A percentile compares a stretch with the other conserved stretches of the same genome.
Evolutionary conservation across 148 eudicot species (phyloP).

Genomic region (Salicornia ramosissima): DNA sequence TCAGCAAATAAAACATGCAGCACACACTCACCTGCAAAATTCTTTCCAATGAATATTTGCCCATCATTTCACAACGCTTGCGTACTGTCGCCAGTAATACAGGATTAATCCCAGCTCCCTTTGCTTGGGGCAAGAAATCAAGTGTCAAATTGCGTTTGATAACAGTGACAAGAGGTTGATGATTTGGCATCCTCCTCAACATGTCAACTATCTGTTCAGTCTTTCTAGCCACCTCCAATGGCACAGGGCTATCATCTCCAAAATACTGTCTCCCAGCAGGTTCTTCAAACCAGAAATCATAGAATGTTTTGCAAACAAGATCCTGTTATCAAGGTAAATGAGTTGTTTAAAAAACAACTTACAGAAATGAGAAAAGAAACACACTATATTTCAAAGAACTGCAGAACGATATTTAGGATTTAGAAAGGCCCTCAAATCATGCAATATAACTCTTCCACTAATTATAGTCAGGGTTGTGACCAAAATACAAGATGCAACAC

Average conservation of each 20-base stretch:
- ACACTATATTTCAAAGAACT: conserved; percentile 1
- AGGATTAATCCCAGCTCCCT: conserved; percentile 84
- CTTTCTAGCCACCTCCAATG: conserved; percentile 84
- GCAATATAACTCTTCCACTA: background rate
- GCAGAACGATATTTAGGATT: background rate
- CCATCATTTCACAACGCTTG: conserved; percentile 93
- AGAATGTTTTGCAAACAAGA: conserved; percentile 94
- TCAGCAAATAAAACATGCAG: conserved; percentile 8
- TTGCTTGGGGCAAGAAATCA: conserved; percentile 91
- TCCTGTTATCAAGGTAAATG: conserved; percentile 45
- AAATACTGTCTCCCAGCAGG: conserved; percentile 55
- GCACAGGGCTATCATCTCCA: conserved; percentile 87
- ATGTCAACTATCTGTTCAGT: conserved; percentile 96
- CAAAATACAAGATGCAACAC: background rate
- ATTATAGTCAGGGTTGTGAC: background rate
- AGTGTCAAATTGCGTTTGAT: conserved; percentile 89
- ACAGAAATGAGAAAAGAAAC: conserved; percentile 5
- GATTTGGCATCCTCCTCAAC: conserved; percentile 75
- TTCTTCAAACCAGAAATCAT: conserved; percentile 99
- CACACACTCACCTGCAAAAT: conserved; percentile 69
- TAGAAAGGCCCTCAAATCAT: background rate
- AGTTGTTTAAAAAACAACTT: conserved; percentile 2
- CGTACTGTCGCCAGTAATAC: conserved; percentile 75
- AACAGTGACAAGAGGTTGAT: conserved; percentile 74
- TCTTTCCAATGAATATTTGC: conserved; percentile 89